Evolutionary conservation across 2,329 filamentous ascomycete genomes (phyloP).

Genomic region (Paracorniculantispora psalliotae): DNA sequence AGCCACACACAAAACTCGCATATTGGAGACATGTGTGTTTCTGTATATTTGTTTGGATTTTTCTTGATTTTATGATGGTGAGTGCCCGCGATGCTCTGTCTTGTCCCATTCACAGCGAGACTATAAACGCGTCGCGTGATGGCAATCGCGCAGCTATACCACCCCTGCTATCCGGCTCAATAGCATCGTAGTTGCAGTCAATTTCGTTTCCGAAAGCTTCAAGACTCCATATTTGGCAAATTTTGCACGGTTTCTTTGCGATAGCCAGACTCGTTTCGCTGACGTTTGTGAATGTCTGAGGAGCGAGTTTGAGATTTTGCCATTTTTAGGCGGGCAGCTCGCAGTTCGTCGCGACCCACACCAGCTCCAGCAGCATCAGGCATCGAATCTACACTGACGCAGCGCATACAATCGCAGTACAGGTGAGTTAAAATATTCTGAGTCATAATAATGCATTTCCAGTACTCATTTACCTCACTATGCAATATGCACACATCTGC

Average conservation of each 20-base stretch:
- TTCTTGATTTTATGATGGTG: neutral
- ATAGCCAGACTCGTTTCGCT: neutral
- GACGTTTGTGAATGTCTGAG: neutral
- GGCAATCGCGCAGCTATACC: neutral
- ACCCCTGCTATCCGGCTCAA: neutral
- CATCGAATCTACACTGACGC: neutral
- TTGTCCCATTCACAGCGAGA: neutral
- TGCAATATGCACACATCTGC: neutral
- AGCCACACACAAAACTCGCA: conserved; percentile 52
- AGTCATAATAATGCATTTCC: too few species aligned
- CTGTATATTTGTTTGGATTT: conserved; percentile 3
- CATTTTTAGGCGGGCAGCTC: conserved; percentile 1
- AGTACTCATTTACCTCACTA: neutral
- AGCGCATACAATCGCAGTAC: neutral
- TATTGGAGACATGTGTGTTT: conserved; percentile 28
- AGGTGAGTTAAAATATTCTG: too few species aligned
- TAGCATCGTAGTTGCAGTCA: neutral
- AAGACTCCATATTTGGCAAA: neutral
- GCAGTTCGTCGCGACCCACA: conserved; percentile 6
- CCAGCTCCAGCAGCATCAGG: neutral
- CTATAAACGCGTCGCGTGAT: conserved; percentile 13
- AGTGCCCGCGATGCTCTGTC: neutral
- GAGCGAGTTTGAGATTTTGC: neutral
- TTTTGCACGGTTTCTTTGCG: neutral
- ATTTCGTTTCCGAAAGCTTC: neutral